Evolutionary conservation across 2,329 filamentous ascomycete species (phyloP).

Genomic region (Diaporthe australafricana): DNA sequence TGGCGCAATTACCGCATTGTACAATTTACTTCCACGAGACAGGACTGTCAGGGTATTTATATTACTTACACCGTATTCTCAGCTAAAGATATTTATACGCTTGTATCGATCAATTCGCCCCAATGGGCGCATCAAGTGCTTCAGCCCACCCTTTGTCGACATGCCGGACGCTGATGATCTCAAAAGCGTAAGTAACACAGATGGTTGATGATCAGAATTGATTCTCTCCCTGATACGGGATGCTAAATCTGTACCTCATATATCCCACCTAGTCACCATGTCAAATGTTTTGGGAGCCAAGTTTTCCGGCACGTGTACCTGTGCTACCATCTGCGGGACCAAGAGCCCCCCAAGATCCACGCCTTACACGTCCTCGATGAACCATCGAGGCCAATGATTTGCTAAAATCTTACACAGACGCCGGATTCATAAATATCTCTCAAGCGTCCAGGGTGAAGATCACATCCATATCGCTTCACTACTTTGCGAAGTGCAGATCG

Average conservation of each 20-base stretch:
- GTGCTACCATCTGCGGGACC: background rate
- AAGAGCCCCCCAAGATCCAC: background rate
- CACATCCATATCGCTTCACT: conserved; percentile 47
- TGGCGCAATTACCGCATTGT: too few relatives aligned
- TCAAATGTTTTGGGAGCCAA: background rate
- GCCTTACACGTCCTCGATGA: background rate
- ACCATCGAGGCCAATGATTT: conserved; percentile 9
- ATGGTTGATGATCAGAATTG: background rate
- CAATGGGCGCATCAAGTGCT: too few relatives aligned
- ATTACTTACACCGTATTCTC: too few relatives aligned
- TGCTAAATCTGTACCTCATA: conserved; percentile 1
- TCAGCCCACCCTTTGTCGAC: background rate
- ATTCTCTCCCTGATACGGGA: background rate
- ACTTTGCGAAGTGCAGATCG: conserved; percentile 99
- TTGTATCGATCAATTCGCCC: too few relatives aligned
- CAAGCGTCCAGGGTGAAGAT: background rate
- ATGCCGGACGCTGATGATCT: background rate
- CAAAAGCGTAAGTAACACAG: background rate
- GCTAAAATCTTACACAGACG: conserved; percentile 28
- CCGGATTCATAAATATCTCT: background rate
- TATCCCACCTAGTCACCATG: background rate
- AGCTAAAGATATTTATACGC: too few relatives aligned
- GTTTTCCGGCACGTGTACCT: background rate
- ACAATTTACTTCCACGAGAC: too few relatives aligned
- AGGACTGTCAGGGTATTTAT: too few relatives aligned